Percentiles rank a stretch among this genome's conserved stretches.
Evolutionary conservation across 768 basidiomycete genomes (phyloP).

Genomic region (Mycena filopes): DNA sequence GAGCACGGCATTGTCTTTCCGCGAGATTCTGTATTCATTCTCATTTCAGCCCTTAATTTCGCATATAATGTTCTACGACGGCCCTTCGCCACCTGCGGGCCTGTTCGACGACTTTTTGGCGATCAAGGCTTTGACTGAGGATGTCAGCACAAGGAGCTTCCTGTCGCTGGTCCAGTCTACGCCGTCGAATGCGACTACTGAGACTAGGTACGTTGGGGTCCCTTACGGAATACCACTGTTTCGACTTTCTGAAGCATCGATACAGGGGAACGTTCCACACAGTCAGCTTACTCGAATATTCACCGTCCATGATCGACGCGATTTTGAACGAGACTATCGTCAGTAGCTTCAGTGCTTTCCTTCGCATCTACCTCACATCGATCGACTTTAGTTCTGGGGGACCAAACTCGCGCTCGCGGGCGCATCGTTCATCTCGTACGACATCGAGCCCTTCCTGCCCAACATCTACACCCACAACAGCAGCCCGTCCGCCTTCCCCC

Average conservation of each 20-base stretch:
- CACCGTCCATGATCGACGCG: constrained; percentile 49
- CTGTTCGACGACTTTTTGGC: constrained; percentile 63
- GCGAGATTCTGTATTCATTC: neutral
- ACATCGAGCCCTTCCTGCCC: constrained; percentile 62
- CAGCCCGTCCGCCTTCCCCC: constrained; percentile 57
- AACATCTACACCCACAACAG: constrained; percentile 50
- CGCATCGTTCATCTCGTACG: constrained; percentile 54
- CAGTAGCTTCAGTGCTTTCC: constrained; percentile 14
- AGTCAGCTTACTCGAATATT: constrained; percentile 51
- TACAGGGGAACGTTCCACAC: constrained; percentile 52
- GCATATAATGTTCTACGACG: constrained; percentile 68
- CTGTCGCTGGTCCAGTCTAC: constrained; percentile 50
- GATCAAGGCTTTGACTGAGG: constrained; percentile 50
- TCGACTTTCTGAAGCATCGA: constrained; percentile 8
- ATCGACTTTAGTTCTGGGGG: constrained; percentile 56
- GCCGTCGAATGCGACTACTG: constrained; percentile 47
- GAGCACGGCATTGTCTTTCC: constrained; percentile 1
- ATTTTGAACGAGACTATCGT: constrained; percentile 57
- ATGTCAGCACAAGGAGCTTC: constrained; percentile 54
- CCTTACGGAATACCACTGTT: constrained; percentile 36
- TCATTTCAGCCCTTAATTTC: constrained; percentile 37
- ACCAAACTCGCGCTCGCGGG: constrained; percentile 40
- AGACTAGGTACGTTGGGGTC: constrained; percentile 34
- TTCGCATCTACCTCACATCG: too few species aligned
- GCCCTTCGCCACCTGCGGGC: constrained; percentile 56